Evolutionary conservation across 768 basidiomycete species (phyloP).

Genomic region (Ramaria rubella): DNA sequence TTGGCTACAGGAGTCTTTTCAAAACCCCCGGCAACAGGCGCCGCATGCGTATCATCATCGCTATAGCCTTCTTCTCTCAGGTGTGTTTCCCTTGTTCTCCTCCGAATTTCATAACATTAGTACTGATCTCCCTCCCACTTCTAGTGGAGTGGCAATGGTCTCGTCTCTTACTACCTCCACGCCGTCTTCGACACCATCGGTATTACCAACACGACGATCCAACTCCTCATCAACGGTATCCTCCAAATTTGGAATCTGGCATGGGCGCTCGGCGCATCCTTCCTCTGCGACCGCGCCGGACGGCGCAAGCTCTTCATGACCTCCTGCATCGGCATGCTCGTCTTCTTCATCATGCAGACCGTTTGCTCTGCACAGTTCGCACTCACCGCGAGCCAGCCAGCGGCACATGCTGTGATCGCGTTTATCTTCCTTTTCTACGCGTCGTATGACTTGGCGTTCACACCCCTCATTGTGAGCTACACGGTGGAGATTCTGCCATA

Average conservation of each 20-base stretch:
- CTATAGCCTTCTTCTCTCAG: conserved; percentile 77
- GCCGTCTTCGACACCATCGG: conserved; percentile 19
- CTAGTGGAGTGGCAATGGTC: conserved; percentile 43
- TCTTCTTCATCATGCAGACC: conserved; percentile 22
- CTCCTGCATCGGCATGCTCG: conserved; percentile 23
- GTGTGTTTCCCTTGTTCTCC: conserved; percentile 7
- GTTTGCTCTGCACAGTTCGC: conserved; percentile 16
- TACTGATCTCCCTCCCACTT: neutral
- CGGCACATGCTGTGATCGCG: conserved; percentile 26
- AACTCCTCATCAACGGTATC: conserved; percentile 14
- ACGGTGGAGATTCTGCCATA: conserved; percentile 40
- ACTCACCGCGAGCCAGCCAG: conserved; percentile 15
- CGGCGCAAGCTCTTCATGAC: conserved; percentile 20
- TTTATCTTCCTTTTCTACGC: conserved; percentile 17
- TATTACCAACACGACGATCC: conserved; percentile 8
- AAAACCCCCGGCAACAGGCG: conserved; percentile 62
- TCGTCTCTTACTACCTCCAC: conserved; percentile 27
- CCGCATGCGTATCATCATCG: conserved; percentile 71
- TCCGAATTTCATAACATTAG: neutral
- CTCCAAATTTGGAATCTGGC: conserved; percentile 24
- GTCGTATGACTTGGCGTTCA: conserved; percentile 23
- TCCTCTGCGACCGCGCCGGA: conserved; percentile 27
- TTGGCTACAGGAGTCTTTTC: conserved; percentile 67
- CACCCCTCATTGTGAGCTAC: conserved; percentile 34
- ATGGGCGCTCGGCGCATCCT: conserved; percentile 22